Conservation (phyloP, 108 stramenopile genomes). For the Epithemia pelagica region DNA sequence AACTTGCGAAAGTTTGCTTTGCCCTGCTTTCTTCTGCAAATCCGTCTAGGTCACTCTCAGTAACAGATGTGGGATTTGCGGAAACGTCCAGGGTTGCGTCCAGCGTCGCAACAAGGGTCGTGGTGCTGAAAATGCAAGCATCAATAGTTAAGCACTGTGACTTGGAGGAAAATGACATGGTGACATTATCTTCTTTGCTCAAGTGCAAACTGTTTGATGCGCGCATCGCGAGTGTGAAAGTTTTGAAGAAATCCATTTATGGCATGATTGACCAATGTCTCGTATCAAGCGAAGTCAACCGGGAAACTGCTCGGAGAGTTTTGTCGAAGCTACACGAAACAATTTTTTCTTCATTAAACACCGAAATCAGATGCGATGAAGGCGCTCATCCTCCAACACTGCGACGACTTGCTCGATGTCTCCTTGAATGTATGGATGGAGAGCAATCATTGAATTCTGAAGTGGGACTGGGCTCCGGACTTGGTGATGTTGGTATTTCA, state of each 20-base stretch:
- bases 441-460: not conserved
- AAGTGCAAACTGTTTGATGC: constrained; percentile 21
- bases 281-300: not conserved
- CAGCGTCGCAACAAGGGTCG: not conserved
- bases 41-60: not conserved
- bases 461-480: no score
- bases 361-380: constrained; percentile 2
- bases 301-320: not conserved
- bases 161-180: not conserved
- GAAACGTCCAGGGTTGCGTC: not conserved
- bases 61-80: not conserved
- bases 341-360: constrained; percentile 5
- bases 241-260: constrained; percentile 53
- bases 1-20: not conserved
- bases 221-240: constrained; percentile 29
- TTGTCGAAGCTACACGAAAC: not conserved
- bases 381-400: constrained; percentile 39
- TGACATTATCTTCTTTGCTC: constrained; percentile 18
- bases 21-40: not conserved
- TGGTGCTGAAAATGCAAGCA: not conserved
- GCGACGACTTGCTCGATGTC: constrained; percentile 45
- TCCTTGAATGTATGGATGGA: constrained; percentile 38
- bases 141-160: not conserved
- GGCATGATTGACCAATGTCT: constrained; percentile 21
- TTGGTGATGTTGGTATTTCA: no score